Evolutionary conservation across 148 eudicot genomes (phyloP), one percentile per base, ranked within the genome.

Genomic region (Nepenthes gracilis): DNA sequence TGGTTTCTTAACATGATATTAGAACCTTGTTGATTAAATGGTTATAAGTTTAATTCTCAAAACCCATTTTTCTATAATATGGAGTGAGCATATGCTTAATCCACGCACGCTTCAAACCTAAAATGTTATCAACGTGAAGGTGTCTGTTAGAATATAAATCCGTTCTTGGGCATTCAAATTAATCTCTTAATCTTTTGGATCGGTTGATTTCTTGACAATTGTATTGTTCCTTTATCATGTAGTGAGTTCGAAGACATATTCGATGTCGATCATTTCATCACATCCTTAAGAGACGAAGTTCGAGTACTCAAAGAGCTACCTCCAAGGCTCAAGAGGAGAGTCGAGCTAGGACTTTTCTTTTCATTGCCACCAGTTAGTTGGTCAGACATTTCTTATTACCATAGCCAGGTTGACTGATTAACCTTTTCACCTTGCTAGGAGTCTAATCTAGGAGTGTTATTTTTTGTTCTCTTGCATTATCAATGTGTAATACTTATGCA

Each of bases 341-440:
- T 77, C 54, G 81, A 83, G 65, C 68, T 68, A 55, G 87, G 87
- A 63, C 68, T 34, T 10, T 61, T 63, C 58, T 72, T 74, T 67
- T 83, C 88, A 8, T 62, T 86, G 72, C 66, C 88, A 8, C 93
- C 93, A 33, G 77, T 86, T 64, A 86, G 93, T 68, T 86, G 93
- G 93, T 86, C 93, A 13, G 78, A 83, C 73, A 74, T 85, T 70
- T 85, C 88, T 36, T 85, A 85, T 67, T 85, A 85, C 73, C 85
- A 76, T 11, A 55, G 78, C 53, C 88, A 78, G 83, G 92, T 85
- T 23, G 23, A 23, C 23, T 23, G 23, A 23, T 23, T 23, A 23
- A 23, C 23, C 23, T 23, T 23, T 23, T 23, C 23, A 23, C 23
- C 23, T 23, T 23, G 23, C 23, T 23, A 53, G 47, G 72, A 12